A percentile compares a stretch with the other conserved stretches of the same genome.
Evolutionary conservation across 2,329 filamentous ascomycete species (phyloP).

Genomic region (Moelleriella libera): DNA sequence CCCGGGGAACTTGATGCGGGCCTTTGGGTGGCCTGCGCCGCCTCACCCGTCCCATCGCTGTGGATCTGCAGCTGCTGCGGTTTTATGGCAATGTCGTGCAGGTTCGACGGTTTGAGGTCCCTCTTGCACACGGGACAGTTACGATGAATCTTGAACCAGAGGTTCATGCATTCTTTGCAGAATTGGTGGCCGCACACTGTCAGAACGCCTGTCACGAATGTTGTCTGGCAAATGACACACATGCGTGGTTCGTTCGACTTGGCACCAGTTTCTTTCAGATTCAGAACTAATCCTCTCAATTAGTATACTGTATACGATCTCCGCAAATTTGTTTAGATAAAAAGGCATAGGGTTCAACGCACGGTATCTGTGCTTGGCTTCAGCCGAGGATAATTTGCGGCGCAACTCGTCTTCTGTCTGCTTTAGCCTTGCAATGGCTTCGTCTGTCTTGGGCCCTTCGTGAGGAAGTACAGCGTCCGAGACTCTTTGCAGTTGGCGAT

Average conservation of each 20-base stretch:
- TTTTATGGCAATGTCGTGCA: conserved; percentile 78
- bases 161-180: conserved; percentile 71
- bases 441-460: conserved; percentile 46
- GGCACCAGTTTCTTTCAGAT: conserved; percentile 43
- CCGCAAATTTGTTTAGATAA: neutral
- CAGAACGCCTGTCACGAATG: conserved; percentile 65
- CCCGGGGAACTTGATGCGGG: conserved; percentile 11
- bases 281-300: conserved; percentile 22
- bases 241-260: conserved; percentile 49
- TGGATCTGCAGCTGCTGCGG: conserved; percentile 59
- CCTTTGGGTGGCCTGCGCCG: conserved; percentile 5
- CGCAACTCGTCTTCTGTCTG: conserved; percentile 27
- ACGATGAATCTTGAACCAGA: conserved; percentile 62
- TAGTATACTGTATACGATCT: neutral
- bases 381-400: conserved; percentile 44
- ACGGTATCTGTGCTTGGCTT: conserved; percentile 65
- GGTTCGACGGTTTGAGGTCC: conserved; percentile 46
- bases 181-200: conserved; percentile 88
- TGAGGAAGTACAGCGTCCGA: conserved; percentile 75
- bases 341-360: conserved; percentile 14
- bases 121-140: conserved; percentile 81
- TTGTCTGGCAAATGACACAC: conserved; percentile 74
- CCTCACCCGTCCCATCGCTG: conserved; percentile 10
- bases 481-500: conserved; percentile 78
- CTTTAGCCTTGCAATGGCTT: conserved; percentile 19